Percentiles rank a stretch among this genome's conserved stretches.
These are phyloP conservation scores for Coix lacrymajobi DNA, from an alignment of 176 grass and related monocot genomes.

Conservation along the genomic window DNA sequence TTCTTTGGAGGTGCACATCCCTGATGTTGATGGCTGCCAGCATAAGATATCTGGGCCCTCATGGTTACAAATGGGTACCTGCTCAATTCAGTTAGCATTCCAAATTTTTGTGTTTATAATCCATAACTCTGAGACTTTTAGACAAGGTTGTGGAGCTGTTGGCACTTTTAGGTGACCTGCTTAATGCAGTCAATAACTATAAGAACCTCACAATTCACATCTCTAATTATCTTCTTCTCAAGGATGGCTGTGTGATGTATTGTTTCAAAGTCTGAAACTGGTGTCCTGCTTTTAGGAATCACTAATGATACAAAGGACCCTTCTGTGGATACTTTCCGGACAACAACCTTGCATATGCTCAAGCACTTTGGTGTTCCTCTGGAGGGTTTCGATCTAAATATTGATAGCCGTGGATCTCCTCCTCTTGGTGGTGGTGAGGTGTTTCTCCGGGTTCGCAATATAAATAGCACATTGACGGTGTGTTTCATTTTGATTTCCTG, in stretches of 20 bases:
- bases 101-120: no score
- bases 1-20: neutral
- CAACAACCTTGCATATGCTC: conserved; percentile 79
- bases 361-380: conserved; percentile 84
- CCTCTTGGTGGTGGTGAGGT: conserved; percentile 80
- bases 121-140: no score
- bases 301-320: conserved; percentile 78
- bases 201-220: neutral
- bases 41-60: neutral
- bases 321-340: conserved; percentile 71
- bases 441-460: conserved; percentile 63
- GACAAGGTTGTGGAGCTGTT: no score
- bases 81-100: no score
- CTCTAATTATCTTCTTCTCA: neutral
- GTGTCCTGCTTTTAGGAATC: no score
- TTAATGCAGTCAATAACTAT: neutral
- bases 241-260: neutral
- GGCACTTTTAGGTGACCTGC: neutral
- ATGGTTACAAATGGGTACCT: neutral
- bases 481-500: conserved; percentile 3
- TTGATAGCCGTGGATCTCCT: conserved; percentile 69
- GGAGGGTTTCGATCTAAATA: conserved; percentile 79
- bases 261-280: neutral
- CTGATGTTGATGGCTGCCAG: neutral
- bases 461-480: conserved; percentile 58